Evolutionary conservation across 495 filamentous ascomycete genomes (phyloP), one percentile per base, ranked within the genome.

Genomic region (Neurospora tetrasperma): DNA sequence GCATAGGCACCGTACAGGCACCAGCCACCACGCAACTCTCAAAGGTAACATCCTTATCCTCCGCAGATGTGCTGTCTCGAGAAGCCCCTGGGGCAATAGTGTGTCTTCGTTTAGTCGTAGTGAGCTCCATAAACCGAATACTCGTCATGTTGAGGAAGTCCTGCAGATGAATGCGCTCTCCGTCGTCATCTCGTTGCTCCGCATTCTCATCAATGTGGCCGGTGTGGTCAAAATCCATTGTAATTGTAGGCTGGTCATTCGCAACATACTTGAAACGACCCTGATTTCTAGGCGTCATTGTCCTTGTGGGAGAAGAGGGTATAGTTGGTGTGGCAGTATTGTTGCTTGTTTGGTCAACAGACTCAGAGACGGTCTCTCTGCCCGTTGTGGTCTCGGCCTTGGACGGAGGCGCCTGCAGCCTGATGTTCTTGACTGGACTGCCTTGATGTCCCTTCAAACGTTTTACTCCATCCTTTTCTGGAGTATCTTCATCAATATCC

Each of bases 71-170:
- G 73, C 78, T 85, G 48, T 83, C 83, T 71, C 78, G 80, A 70
- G 81, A 78, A 31, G 79, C 75, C 41, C 80, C 82, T 20, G 91
- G 90, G 2, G 87, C 93, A 42, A 90, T 88, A 0, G 96, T 98
- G 77, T 95, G 92, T 62, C 96, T 86, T 74, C 96, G 85, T 80
- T 98, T 99, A 0, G 95, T 98, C 2, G 88, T 88, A 2, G 92
- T 98, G 39, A 97, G 86, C 77, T 99, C 96, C 91, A 99, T 97
- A 82, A 99, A 99, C 46, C 94, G 92, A 76, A 99, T 97, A 73
- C 90, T 93, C 6, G 96, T 98, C 88, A 97, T 89, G 76, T 97
- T 92, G 66, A 99, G 83, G 82, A 99, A 99, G 44, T 97, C 91
- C 76, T 97, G 92, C 3, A 99, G 85, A 70, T 94, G 90, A 38